Conservation (phyloP, 1,139 yeast genomes). For the Insectozyma bohioensis region DNA sequence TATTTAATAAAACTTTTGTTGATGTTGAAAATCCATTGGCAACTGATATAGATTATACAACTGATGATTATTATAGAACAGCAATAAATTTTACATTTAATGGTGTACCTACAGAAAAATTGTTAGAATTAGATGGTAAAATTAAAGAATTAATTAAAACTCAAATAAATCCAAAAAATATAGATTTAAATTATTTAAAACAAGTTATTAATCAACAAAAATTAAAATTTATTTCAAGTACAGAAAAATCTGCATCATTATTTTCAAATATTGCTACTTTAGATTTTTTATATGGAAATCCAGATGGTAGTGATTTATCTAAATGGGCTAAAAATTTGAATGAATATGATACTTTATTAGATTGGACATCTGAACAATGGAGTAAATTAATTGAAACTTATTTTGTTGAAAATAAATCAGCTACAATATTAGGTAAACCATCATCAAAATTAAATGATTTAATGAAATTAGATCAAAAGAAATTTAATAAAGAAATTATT, state of each 20-base stretch:
- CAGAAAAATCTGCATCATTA: slow-evolving; percentile 65
- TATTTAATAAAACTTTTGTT: slow-evolving; percentile 65
- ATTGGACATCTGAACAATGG: slow-evolving; percentile 77
- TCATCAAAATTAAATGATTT: slow-evolving; percentile 59
- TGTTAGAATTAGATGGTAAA: slow-evolving; percentile 52
- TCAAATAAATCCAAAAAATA: slow-evolving; percentile 46
- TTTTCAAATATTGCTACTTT: slow-evolving; percentile 69
- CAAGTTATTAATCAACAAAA: slow-evolving; percentile 67
- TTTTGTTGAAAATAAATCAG: slow-evolving; percentile 67
- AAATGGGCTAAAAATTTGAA: slow-evolving; percentile 53
- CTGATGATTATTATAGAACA: slow-evolving; percentile 67
- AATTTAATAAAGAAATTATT: slow-evolving; percentile 49
- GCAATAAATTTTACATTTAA: slow-evolving; percentile 57
- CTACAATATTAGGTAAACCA: slow-evolving; percentile 73
- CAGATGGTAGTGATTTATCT: slow-evolving; percentile 57
- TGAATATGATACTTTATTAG: slow-evolving; percentile 58
- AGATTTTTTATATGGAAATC: slow-evolving; percentile 78
- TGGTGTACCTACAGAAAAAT: slow-evolving; percentile 74
- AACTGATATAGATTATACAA: slow-evolving; percentile 63
- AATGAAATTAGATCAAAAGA: slow-evolving; percentile 51
- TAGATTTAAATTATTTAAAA: slow-evolving; percentile 65
- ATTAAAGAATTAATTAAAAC: slow-evolving; percentile 51
- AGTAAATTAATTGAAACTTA: slow-evolving; percentile 48
- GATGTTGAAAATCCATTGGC: slow-evolving; percentile 85
- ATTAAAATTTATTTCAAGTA: slow-evolving; percentile 59